Evolutionary conservation across 2,329 filamentous ascomycete species (phyloP), one percentile per base, ranked within the genome.

Genomic region (Verticillium nubilum): DNA sequence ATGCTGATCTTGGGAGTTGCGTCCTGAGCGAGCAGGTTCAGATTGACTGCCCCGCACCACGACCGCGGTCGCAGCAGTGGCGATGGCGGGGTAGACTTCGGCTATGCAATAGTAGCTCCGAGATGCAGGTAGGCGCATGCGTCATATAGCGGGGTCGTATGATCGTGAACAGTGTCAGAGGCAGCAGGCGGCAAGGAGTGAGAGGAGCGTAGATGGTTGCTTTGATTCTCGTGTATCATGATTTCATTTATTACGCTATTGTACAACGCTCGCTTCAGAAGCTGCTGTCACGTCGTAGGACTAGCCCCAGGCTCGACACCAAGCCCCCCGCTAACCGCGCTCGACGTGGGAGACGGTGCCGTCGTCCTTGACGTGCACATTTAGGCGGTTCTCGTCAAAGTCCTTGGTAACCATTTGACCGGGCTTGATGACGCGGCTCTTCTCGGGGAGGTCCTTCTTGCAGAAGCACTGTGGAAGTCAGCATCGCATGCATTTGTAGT

Each of bases 381-480:
- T 88, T 62, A 88, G 74, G 50, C 85, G 76, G 59, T 81, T 73
- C 55, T 78, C 74, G 1, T 73, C 71, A 67, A 80, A 80, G 67
- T 88, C 85, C 71, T 77, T 84, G 59, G 85, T 86, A 25, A 85
- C 78, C 72, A 86, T 82, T 68, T 70, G 71, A 56, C 82, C 83
- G 0, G 83, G 83, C 69, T 80, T 66, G 66, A 88, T 81, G 65
- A 88, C 73, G 63, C 85, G 80, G 42, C 78, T 78, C 67, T 79
- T 65, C 69, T 84, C 66, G 7, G 86, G 86, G 19, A 88, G 78
- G 26, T 87, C 84, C 52, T 75, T 76, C 71, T 83, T 86, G 72
- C 80, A 82, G 68, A 88, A 88, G 52, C 76, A 79, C 86, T 88
- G 62, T 4, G 4, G 7, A 4, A 1, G 42, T 47, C 42, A 47